Evolutionary conservation across 2,329 filamentous ascomycete species (phyloP).

Genomic region (Alternaria sp.): DNA sequence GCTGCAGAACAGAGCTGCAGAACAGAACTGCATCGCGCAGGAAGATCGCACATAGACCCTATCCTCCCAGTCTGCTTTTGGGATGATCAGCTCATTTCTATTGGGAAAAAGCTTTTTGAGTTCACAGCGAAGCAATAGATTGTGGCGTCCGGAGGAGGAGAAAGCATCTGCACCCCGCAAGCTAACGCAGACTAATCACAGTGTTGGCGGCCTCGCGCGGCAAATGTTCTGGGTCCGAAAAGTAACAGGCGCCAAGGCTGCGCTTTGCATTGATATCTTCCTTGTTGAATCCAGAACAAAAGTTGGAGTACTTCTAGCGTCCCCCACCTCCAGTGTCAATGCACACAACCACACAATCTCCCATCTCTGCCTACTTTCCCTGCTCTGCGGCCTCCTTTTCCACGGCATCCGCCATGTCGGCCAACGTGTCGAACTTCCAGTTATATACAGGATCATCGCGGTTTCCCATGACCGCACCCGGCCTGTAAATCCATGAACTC

Average conservation of each 20-base stretch:
- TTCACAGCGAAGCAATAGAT: neutral
- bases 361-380: neutral
- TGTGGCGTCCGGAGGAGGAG: neutral
- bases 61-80: neutral
- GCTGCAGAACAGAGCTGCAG: neutral
- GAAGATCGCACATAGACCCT: neutral
- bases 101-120: neutral
- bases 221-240: neutral
- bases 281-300: neutral
- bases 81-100: neutral
- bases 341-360: neutral
- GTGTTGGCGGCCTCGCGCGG: neutral
- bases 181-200: neutral
- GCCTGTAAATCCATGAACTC: constrained; percentile 70
- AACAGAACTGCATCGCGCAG: neutral
- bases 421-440: constrained; percentile 66
- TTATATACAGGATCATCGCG: constrained; percentile 49
- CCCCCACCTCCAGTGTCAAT: neutral
- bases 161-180: neutral
- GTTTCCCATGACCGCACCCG: constrained; percentile 55
- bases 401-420: constrained; percentile 65
- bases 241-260: neutral
- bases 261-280: neutral
- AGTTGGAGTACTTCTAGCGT: neutral
- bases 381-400: constrained; percentile 45